phyloP scores from a whole-genome alignment of 441 rosid genomes.

The Iberis amara region DNA sequence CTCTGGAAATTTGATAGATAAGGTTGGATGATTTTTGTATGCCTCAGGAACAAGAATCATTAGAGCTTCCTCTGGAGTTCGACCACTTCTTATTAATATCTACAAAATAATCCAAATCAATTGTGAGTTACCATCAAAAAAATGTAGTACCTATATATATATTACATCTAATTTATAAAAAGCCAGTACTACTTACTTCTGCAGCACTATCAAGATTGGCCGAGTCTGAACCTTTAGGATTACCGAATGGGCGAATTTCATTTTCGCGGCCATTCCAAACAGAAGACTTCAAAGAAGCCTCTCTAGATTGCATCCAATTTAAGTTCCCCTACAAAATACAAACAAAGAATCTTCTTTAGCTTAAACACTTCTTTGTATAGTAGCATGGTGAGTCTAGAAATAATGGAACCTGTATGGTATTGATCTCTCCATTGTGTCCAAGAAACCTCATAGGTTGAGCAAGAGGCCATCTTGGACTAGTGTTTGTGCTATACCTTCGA shows the following conservation, averaged over 20 bases:
- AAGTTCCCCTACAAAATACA: constrained; percentile 70
- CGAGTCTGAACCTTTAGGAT: constrained; percentile 92
- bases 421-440: constrained; percentile 99
- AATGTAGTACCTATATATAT: not conserved
- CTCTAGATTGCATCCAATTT: constrained; percentile 99
- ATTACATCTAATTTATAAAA: not conserved
- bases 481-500: constrained; percentile 94
- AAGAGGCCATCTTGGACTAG: constrained; percentile 99
- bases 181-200: constrained; percentile 53
- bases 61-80: constrained; percentile 83
- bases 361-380: constrained; percentile 17
- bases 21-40: constrained; percentile 92
- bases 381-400: constrained; percentile 14
- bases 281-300: constrained; percentile 80
- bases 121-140: not conserved
- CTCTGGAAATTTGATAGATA: constrained; percentile 86
- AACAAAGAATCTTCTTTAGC: constrained; percentile 22
- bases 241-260: constrained; percentile 94
- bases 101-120: constrained; percentile 29
- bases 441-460: constrained; percentile 99
- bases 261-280: constrained; percentile 96
- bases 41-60: constrained; percentile 99
- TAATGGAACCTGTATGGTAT: constrained; percentile 78
- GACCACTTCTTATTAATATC: constrained; percentile 93
- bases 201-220: constrained; percentile 98